Base-by-base conservation (phyloP, 495 filamentous ascomycete species). In the Podospora conica region DNA sequence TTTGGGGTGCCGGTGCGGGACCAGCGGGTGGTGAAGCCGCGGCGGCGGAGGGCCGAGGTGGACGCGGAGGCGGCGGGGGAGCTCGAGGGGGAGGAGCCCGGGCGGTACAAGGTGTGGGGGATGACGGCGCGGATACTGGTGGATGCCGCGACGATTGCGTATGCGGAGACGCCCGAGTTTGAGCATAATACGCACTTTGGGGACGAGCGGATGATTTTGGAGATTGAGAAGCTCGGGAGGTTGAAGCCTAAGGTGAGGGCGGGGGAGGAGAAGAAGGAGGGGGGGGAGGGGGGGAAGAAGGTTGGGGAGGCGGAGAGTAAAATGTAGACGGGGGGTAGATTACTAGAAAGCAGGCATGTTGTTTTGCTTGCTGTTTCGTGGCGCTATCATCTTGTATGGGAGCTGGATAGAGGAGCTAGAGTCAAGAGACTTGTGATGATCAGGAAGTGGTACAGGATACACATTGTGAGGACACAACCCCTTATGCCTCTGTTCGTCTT, bases 41-140 rank as follows among this genome's bases (percentile, higher is more conserved):
- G 64, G 53, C 61, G 69, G 9, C 68, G 72, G 27, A 71, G 71
- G 21, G 61, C 76, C 20, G 63, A 60, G 1, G 71, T 61, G 1
- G 73, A 69, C 0, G 70, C 70, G 9, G 53, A 68, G 29, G 59
- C 3, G 20, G 53, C 25, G 22, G 60, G 65, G 18, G 64, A 67
- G 12, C 58, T 62, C 18, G 57, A 64, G 23, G 78, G 77, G 29
- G 78, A 83, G 71, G 76, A 80, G 22, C 40, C 40, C 6, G 2
- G 4, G 15, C 73, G 87, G 20, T 93, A 92, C 74, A 85, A 89
- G 22, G 91, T 97, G 8, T 96, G 91, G 81, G 93, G 93, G 21
- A 93, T 96, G 91, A 97, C 93, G 57, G 93, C 91, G 9, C 80
- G 91, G 53, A 94, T 96, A 28, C 70, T 96, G 53, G 90, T 96